Percentiles rank a stretch among this genome's conserved stretches.
These are phyloP conservation scores for Fusarium sacchari DNA, from an alignment of 2,329 filamentous ascomycete genomes.

Conservation along the genomic window DNA sequence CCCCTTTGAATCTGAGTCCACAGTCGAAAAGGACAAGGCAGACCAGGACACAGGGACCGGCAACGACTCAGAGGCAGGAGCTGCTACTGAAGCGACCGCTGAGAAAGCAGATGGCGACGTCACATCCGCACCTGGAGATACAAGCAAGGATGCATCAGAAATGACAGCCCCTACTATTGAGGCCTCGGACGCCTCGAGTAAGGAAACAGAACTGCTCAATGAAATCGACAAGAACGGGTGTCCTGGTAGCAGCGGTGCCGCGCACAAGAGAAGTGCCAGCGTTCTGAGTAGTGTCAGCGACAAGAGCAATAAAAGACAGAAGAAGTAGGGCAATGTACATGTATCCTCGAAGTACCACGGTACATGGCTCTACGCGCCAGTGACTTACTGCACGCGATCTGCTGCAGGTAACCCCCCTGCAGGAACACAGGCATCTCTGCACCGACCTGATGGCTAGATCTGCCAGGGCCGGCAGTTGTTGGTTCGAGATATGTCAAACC, in stretches of 20 bases:
- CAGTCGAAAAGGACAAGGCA: conserved; percentile 31
- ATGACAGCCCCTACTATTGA: conserved; percentile 14
- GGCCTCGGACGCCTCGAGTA: conserved; percentile 16
- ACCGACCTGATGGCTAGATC: conserved; percentile 15
- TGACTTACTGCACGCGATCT: conserved; percentile 23
- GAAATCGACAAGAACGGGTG: conserved; percentile 46
- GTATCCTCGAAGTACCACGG: conserved; percentile 39
- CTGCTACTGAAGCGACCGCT: conserved; percentile 1
- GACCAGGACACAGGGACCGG: conserved; percentile 14
- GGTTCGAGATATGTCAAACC: conserved; percentile 22
- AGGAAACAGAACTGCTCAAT: conserved; percentile 30
- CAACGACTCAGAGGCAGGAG: conserved; percentile 23
- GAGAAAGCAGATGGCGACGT: conserved; percentile 21
- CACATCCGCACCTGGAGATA: conserved; percentile 33
- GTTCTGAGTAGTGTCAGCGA: conserved; percentile 78
- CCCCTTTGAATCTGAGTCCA: conserved; percentile 16
- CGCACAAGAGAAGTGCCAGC: conserved; percentile 84
- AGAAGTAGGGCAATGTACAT: conserved; percentile 52
- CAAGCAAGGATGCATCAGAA: conserved; percentile 19
- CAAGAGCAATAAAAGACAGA: conserved; percentile 66
- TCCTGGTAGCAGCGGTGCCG: conserved; percentile 53
- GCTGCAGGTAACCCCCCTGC: conserved; percentile 24
- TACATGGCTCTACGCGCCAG: conserved; percentile 26
- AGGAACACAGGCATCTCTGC: conserved; percentile 14
- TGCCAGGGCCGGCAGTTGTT: conserved; percentile 28